Percentiles rank a stretch among this genome's conserved stretches.
Conservation (phyloP, 352 stramenopile species). For the Thraustochytrium sp. region DNA sequence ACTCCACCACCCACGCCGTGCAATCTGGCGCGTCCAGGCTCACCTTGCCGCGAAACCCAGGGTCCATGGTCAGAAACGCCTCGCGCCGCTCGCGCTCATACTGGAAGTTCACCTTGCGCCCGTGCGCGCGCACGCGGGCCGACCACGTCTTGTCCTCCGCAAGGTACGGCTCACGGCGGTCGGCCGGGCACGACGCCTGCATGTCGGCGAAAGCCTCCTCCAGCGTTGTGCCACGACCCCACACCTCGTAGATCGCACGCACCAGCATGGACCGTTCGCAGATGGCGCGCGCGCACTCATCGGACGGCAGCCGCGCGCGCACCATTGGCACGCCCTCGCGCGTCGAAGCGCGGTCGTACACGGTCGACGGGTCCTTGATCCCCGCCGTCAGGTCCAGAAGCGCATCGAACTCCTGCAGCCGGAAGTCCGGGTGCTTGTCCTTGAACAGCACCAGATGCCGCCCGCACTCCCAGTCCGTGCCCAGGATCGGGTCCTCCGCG, state of each 20-base stretch:
- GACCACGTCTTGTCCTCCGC: slow-evolving; percentile 12
- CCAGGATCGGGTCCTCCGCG: background rate
- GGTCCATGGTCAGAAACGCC: background rate
- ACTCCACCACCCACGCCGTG: slow-evolving; percentile 18
- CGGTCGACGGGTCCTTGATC: background rate
- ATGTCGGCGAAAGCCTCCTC: background rate
- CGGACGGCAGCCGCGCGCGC: background rate
- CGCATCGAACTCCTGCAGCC: slow-evolving; percentile 16
- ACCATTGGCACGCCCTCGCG: background rate
- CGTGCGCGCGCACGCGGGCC: background rate
- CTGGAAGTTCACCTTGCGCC: background rate
- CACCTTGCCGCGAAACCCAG: background rate
- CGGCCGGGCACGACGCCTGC: background rate
- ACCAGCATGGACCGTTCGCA: slow-evolving; percentile 5
- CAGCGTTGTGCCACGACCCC: background rate
- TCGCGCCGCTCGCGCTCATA: background rate
- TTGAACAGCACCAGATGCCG: slow-evolving; percentile 23
- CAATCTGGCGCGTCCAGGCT: background rate
- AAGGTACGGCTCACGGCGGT: background rate
- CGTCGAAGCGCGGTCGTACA: slow-evolving; percentile 15
- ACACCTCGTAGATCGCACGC: slow-evolving; percentile 32
- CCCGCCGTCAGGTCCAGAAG: background rate
- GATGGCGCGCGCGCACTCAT: background rate
- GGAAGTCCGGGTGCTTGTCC: slow-evolving; percentile 10
- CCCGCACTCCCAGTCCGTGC: background rate